Evolutionary conservation across 2,329 filamentous ascomycete species (phyloP), one percentile per base, ranked within the genome.

Genomic region (Eutypa lata): DNA sequence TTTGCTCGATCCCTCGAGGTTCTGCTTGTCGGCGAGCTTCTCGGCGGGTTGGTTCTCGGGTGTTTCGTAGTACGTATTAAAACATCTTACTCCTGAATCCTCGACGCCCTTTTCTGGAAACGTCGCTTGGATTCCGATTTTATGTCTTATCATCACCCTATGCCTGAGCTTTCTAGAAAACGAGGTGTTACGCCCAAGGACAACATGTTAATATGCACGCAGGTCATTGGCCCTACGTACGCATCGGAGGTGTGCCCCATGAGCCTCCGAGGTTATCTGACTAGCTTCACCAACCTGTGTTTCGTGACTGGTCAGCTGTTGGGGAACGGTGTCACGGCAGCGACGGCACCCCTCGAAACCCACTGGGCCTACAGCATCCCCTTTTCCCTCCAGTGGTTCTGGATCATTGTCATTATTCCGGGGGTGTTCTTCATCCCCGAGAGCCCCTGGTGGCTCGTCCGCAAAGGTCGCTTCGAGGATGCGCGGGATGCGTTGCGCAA

Each of bases 291-390:
- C 52, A 86, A 85, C 59, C 68, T 86, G 37, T 84, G 81, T 61
- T 86, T 84, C 67, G 82, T 84, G 42, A 82, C 82, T 18, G 83
- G 83, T 1, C 82, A 86, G 61, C 73, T 86, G 4, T 70, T 86
- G 2, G 81, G 71, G 4, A 77, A 77, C 52, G 73, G 72, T 6
- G 71, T 78, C 35, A 77, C 75, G 1, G 71, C 74, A 2, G 74
- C 72, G 2, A 73, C 75, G 0, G 65, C 70, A 42, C 66, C 64
- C 19, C 60, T 76, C 10, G 55, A 66, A 14, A 71, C 69, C 45
- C 68, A 79, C 55, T 80, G 77, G 77, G 76, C 76, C 0, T 80
- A 79, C 57, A 74, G 71, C 22, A 69, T 77, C n/a, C 74, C 74
- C 1, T 77, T 77, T 53, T 74, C 75, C 1, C 61, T 79, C 16